Conservation (phyloP, 2,329 filamentous ascomycete genomes). For the Myriosclerotinia curreyana region DNA sequence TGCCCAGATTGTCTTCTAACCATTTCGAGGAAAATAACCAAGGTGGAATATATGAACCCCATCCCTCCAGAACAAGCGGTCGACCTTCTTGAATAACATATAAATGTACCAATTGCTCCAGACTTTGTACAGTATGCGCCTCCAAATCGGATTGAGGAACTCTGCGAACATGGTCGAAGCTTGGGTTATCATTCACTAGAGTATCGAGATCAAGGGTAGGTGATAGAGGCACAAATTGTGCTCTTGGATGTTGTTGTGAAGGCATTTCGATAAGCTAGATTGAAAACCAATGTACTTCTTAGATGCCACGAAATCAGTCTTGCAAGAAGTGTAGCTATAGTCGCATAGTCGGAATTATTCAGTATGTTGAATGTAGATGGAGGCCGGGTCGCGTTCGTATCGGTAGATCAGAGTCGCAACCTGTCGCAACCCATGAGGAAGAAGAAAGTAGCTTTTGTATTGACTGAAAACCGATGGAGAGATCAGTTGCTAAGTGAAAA, state of each 20-base stretch:
- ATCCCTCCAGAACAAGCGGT: constrained; percentile 87
- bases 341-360: not conserved
- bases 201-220: constrained; percentile 75
- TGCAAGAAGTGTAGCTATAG: not conserved
- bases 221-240: constrained; percentile 87
- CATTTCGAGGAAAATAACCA: constrained; percentile 77
- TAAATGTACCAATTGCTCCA: constrained; percentile 76
- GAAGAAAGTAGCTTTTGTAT: not conserved
- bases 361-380: not conserved
- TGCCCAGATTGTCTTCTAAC: constrained; percentile 74
- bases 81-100: constrained; percentile 85
- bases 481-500: not conserved
- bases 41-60: constrained; percentile 70
- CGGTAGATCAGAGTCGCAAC: not conserved
- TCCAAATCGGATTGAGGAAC: constrained; percentile 77
- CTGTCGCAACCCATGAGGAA: not conserved
- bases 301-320: not conserved
- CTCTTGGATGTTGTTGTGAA: constrained; percentile 69
- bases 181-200: constrained; percentile 74
- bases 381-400: not conserved
- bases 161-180: constrained; percentile 83
- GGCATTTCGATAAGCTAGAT: constrained; percentile 58
- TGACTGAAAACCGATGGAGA: not conserved
- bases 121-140: constrained; percentile 69
- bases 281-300: not conserved